Evolutionary conservation across 805 yeast species (phyloP).

Genomic region (Starmerella bombi): DNA sequence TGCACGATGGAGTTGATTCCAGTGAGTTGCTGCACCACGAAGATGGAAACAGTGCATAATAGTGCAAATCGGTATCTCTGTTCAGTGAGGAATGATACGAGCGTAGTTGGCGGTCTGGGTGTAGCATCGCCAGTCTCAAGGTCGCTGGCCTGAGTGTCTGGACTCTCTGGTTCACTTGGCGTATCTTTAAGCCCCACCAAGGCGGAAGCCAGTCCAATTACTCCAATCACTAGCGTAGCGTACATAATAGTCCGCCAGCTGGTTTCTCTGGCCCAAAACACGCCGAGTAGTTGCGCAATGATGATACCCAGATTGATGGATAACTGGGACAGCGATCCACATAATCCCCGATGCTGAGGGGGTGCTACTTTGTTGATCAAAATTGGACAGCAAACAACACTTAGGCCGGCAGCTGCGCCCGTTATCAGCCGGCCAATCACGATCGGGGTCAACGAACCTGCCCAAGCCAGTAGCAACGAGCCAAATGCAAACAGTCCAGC

Average conservation of each 20-base stretch:
- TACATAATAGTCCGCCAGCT: slow-evolving; percentile 59
- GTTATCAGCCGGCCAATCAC: slow-evolving; percentile 59
- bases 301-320: slow-evolving; percentile 76
- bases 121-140: neutral
- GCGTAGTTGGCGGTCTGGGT: neutral
- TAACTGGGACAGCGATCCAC: slow-evolving; percentile 86
- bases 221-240: slow-evolving; percentile 38
- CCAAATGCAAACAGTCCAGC: neutral
- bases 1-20: slow-evolving; percentile 89
- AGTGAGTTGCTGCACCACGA: slow-evolving; percentile 78
- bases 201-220: slow-evolving; percentile 37
- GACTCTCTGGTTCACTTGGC: neutral
- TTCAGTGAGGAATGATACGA: slow-evolving; percentile 36
- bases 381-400: slow-evolving; percentile 74
- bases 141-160: neutral
- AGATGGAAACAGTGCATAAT: slow-evolving; percentile 52
- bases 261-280: slow-evolving; percentile 45
- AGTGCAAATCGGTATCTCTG: slow-evolving; percentile 45
- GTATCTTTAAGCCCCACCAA: neutral
- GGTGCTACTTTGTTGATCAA: slow-evolving; percentile 75
- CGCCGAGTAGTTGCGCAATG: slow-evolving; percentile 61
- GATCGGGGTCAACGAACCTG: slow-evolving; percentile 35
- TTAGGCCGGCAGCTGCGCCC: slow-evolving; percentile 80
- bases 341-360: slow-evolving; percentile 46
- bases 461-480: slow-evolving; percentile 37